phyloP scores from a whole-genome alignment of 768 basidiomycete species.

The Mycena latifolia region DNA sequence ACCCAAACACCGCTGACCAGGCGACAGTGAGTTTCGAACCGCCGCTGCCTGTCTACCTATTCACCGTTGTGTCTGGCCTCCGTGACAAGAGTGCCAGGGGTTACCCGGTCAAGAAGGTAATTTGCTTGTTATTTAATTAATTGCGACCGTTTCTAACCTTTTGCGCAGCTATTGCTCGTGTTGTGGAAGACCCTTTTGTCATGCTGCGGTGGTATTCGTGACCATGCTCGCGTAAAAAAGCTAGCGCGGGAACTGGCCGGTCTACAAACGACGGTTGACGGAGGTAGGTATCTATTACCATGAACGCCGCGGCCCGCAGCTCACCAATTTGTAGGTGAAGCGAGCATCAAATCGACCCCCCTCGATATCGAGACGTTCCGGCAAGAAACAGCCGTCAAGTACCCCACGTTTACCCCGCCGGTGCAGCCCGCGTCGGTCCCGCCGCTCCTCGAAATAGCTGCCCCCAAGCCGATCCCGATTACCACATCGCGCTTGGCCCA shows the following conservation, averaged over 20 bases:
- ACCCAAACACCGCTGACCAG: constrained; percentile 15
- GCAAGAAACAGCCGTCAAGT: constrained; percentile 93
- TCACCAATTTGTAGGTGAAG: constrained; percentile 49
- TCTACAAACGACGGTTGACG: constrained; percentile 69
- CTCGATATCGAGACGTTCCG: constrained; percentile 92
- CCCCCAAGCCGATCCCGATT: constrained; percentile 50
- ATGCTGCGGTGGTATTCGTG: constrained; percentile 93
- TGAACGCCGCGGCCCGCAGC: background rate
- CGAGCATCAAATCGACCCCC: constrained; percentile 90
- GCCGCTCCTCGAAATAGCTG: constrained; percentile 44
- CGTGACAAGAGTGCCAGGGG: constrained; percentile 95
- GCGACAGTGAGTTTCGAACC: constrained; percentile 92
- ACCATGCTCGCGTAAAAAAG: constrained; percentile 85
- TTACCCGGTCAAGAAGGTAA: constrained; percentile 97
- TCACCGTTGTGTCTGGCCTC: constrained; percentile 89
- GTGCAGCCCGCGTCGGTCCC: constrained; percentile 52
- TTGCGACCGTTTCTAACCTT: constrained; percentile 25
- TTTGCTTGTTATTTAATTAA: constrained; percentile 22
- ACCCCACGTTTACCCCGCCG: constrained; percentile 90
- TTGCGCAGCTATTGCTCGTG: constrained; percentile 83
- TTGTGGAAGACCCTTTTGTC: constrained; percentile 95
- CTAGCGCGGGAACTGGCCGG: constrained; percentile 89
- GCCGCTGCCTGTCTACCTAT: constrained; percentile 92
- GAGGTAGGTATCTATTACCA: constrained; percentile 42
- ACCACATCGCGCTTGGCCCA: constrained; percentile 80